Conservation (phyloP, 345 rosid genomes). For the Brassica carinata region DNA sequence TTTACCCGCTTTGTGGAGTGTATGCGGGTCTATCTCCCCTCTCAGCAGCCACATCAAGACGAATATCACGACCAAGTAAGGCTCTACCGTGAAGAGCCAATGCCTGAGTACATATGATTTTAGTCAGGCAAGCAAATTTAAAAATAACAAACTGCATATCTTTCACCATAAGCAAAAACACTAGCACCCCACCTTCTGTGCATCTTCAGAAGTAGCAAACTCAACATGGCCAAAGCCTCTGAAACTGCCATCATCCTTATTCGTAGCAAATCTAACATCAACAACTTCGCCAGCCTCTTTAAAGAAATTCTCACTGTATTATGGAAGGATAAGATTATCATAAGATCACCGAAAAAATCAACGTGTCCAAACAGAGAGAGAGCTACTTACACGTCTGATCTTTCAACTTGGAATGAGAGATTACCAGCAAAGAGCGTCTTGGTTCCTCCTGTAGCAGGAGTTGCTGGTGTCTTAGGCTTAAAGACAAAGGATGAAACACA, state of each 20-base stretch:
- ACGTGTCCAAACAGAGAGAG: neutral
- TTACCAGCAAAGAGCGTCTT: constrained; percentile 77
- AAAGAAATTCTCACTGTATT: constrained; percentile 71
- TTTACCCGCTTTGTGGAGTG: constrained; percentile 75
- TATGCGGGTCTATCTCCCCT: constrained; percentile 74
- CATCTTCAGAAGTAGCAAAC: constrained; percentile 68
- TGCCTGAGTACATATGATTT: constrained; percentile 47
- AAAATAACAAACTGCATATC: neutral
- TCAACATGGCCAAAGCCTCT: constrained; percentile 89
- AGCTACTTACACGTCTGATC: constrained; percentile 63
- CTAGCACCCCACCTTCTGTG: constrained; percentile 52
- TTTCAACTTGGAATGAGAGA: constrained; percentile 59
- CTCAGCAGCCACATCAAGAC: constrained; percentile 72
- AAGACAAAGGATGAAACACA: neutral
- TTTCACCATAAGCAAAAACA: neutral
- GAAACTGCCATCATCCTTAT: constrained; percentile 51
- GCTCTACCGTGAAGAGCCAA: constrained; percentile 54
- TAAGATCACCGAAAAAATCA: neutral
- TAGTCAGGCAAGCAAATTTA: neutral
- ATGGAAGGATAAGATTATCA: neutral
- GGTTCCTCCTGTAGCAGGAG: constrained; percentile 54
- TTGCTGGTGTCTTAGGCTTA: constrained; percentile 68
- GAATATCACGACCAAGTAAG: constrained; percentile 56
- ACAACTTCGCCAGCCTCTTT: constrained; percentile 65
- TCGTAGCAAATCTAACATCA: constrained; percentile 68